Evolutionary conservation across 2,329 filamentous ascomycete genomes (phyloP), one percentile per base, ranked within the genome.

Genomic region (Phaeosphaeriaceae sp.): DNA sequence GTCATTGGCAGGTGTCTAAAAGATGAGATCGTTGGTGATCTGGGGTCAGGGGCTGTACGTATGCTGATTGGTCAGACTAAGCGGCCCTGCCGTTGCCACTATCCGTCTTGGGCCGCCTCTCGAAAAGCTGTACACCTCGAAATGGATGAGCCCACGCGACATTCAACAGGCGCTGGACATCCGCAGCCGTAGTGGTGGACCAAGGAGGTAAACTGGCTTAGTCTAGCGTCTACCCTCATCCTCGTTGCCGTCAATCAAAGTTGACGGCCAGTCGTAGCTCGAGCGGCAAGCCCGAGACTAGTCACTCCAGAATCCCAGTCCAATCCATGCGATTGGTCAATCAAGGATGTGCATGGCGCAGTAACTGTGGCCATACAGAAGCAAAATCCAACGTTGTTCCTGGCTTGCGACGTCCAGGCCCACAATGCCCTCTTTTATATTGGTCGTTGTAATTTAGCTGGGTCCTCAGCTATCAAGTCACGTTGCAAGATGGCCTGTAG

Each of bases 401-500:
- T 71, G 66, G 60, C 57, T 63, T 61, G 58, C 53, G 62, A 61
- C 56, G 56, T 60, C 56, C 49, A 48, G 66, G 62, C 62, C 70
- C 68, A 70, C 68, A 46, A 20, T 46, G 53, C 58, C 57, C 57
- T 50, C 46, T 58, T 13, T 53, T n/a, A 56, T 61, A 69, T 58
- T 68, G 63, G 66, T 47, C 56, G 48, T 50, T 49, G 50, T 49
- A 56, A 54, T 63, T 52, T 58, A 56, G 54, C 59, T 46, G 60
- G 52, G 53, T 62, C 58, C 56, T 56, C 59, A 58, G 62, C 60
- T 65, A 56, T 61, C 67, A 71, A 72, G 66, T 71, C 67, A 72
- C 63, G 62, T 63, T 58, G 65, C 61, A 57, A 56, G 60, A 55
- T 36, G 56, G 50, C 57, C 58, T 59, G 63, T 57, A 45, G 61